Percentiles rank a stretch among this genome's conserved stretches.
phyloP scores from a whole-genome alignment of 2,329 filamentous ascomycete genomes.

The Coniochaeta ligniaria region DNA sequence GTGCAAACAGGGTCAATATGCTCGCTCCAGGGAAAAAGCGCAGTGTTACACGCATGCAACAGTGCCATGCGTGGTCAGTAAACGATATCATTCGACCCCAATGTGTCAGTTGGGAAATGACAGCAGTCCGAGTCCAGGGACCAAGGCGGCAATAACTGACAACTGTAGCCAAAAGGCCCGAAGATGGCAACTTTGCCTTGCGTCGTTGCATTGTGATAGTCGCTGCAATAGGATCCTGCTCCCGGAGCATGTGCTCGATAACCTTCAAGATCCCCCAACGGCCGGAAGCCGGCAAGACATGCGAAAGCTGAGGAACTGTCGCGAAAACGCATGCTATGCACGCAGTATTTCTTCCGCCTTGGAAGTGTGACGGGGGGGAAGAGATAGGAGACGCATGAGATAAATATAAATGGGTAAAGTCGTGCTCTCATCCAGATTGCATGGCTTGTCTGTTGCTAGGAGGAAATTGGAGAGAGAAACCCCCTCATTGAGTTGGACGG shows the following conservation, averaged over 20 bases:
- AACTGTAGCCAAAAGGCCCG: background rate
- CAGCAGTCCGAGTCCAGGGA: background rate
- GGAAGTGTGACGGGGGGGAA: background rate
- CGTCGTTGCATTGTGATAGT: background rate
- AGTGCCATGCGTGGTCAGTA: background rate
- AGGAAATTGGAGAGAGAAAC: background rate
- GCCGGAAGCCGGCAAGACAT: background rate
- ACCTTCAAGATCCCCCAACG: background rate
- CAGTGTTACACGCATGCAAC: background rate
- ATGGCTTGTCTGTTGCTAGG: background rate
- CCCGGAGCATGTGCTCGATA: background rate
- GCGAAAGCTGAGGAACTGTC: background rate
- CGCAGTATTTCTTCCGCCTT: background rate
- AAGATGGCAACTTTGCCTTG: background rate
- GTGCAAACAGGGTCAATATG: background rate
- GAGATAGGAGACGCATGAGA: background rate
- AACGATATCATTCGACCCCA: background rate
- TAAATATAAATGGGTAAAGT: background rate
- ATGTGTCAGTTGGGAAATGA: background rate
- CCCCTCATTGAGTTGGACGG: background rate
- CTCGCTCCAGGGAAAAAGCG: background rate
- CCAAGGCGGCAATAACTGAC: background rate
- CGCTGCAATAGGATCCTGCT: background rate
- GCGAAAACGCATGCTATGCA: background rate
- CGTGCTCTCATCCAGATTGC: slow-evolving; percentile 1